phyloP scores from a whole-genome alignment of 1,139 yeast genomes.

The Scheffersomyces illinoinensis region DNA sequence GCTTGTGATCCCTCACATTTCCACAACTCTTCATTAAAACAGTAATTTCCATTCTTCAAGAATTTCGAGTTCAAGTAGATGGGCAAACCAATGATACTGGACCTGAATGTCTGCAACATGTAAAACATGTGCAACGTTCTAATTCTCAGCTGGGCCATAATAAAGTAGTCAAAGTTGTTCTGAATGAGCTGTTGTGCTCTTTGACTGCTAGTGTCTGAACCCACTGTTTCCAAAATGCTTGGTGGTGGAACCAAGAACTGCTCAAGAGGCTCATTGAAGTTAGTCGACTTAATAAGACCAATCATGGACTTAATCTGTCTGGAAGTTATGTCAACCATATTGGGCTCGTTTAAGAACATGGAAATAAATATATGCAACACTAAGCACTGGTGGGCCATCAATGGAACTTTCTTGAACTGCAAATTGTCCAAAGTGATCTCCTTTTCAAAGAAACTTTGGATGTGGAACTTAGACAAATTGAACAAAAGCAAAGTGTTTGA shows the following conservation, averaged over 20 bases:
- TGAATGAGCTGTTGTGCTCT: slow-evolving; percentile 21
- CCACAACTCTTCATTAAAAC: slow-evolving; percentile 73
- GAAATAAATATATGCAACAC: slow-evolving; percentile 81
- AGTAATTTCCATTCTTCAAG: slow-evolving; percentile 73
- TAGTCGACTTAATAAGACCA: slow-evolving; percentile 75
- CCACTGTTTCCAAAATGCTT: slow-evolving; percentile 2
- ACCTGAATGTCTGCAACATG: slow-evolving; percentile 67
- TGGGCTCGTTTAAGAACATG: slow-evolving; percentile 74
- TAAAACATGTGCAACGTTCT: slow-evolving; percentile 83
- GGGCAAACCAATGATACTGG: slow-evolving; percentile 65
- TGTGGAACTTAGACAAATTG: slow-evolving; percentile 75
- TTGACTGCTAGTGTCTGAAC: slow-evolving; percentile 7
- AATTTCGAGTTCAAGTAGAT: slow-evolving; percentile 56
- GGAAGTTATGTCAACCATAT: slow-evolving; percentile 71
- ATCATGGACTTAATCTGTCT: slow-evolving; percentile 78
- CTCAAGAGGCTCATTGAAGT: slow-evolving; percentile 71
- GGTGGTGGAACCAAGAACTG: slow-evolving; percentile 62
- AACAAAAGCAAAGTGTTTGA: slow-evolving; percentile 73
- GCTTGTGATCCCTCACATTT: slow-evolving; percentile 52
- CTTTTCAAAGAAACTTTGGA: slow-evolving; percentile 73
- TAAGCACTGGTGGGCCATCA: slow-evolving; percentile 87
- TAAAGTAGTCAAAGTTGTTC: slow-evolving; percentile 71
- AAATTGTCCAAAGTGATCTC: slow-evolving; percentile 45
- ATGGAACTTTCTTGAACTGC: slow-evolving; percentile 66
- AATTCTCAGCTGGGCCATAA: slow-evolving; percentile 79